A percentile compares a stretch with the other conserved stretches of the same genome.
These are phyloP conservation scores for Pseudohyphozyma bogoriensis DNA, from an alignment of 768 basidiomycete species.

Conservation along the genomic window DNA sequence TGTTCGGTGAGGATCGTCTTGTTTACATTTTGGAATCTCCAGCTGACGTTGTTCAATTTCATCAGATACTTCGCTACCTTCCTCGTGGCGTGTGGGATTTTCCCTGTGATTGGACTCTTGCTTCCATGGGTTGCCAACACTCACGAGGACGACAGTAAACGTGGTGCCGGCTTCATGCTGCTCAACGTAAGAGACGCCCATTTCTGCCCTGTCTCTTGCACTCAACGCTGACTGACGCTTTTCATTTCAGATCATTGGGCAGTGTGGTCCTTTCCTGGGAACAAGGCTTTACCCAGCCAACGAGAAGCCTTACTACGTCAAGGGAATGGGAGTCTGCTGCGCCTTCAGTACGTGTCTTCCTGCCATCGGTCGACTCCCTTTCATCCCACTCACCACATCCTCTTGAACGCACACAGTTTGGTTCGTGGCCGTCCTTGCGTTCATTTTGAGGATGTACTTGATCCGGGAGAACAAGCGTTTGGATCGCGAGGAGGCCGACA, in stretches of 20 bases:
- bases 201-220: too few relatives aligned
- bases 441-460: too few relatives aligned
- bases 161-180: conserved; percentile 7
- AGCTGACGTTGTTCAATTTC: too few relatives aligned
- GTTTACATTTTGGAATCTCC: too few relatives aligned
- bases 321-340: conserved; percentile 10
- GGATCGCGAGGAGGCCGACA: too few relatives aligned
- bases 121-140: conserved; percentile 1
- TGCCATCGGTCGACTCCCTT: neutral
- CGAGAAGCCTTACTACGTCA: conserved; percentile 13
- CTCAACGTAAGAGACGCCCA: too few relatives aligned
- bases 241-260: too few relatives aligned
- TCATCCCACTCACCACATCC: too few relatives aligned
- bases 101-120: conserved; percentile 10
- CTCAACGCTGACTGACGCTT: too few relatives aligned
- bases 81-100: conserved; percentile 1
- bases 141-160: conserved; percentile 9
- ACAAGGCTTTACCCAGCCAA: conserved; percentile 2
- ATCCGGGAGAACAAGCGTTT: too few relatives aligned
- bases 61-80: conserved; percentile 2
- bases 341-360: conserved; percentile 4
- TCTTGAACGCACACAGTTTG: too few relatives aligned
- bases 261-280: neutral
- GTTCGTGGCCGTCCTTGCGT: too few relatives aligned
- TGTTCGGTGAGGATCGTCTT: neutral